Base-by-base conservation (phyloP, 352 stramenopile genomes). In the Phytopythium oedochilum region DNA sequence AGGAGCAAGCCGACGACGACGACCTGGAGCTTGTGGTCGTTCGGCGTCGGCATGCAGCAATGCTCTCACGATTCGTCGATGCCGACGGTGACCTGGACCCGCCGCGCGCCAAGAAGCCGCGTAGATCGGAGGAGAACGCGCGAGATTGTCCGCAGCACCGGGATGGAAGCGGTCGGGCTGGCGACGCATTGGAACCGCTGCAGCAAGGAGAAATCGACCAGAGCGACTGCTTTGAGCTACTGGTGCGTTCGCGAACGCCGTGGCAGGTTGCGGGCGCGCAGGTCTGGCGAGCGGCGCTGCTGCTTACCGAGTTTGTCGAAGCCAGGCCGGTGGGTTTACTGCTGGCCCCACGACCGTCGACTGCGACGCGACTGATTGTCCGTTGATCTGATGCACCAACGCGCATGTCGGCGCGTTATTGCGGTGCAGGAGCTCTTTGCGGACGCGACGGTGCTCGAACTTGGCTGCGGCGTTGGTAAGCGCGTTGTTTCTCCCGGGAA, bases 401-500 rank as follows among this genome's bases (percentile, higher is more conserved):
- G 60, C 26, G 58, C 25, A 14, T 26, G 12, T 43, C 15, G 57
- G 40, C 14, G 40, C 14, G 12, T 22, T 17, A 14, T 36, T 47
- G 36, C 15, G 18, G 18, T 46, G 18, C 48, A 80, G 73, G 32
- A 64, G 28, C 14, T 51, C 25, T 71, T 86, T 36, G 25, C 39
- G n/a, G 50, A 50, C 11, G 32, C 60, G 34, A 70, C 48, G 23
- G 60, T 87, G 36, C 54, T 90, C 3, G 79, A 88, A 29, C 60
- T 88, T 18, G 75, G 75, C 11, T 82, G 68, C 53, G 75, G 71
- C 44, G 77, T 88, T 20, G 78, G 71, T 86, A 42, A 15, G 57
- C 44, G n/a, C 46, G 28, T 34, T 35, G 11, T 55, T 43, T 26
- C 31, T 55, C 34, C 23, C 5, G 36, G 11, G 25, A n/a, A 15